Evolutionary conservation across 768 basidiomycete species (phyloP).

Genomic region (Serendipita sp.): DNA sequence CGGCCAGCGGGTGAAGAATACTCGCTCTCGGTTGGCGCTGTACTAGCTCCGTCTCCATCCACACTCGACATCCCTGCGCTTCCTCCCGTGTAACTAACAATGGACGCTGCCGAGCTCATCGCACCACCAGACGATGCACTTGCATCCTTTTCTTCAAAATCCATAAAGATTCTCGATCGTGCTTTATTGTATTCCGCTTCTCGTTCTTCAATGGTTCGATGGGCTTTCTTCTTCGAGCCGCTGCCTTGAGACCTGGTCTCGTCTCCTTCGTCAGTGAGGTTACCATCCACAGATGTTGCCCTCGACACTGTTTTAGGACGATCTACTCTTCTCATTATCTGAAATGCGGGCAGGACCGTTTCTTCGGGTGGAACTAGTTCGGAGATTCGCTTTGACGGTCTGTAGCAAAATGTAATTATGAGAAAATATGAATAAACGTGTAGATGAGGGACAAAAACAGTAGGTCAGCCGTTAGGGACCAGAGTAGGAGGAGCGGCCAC

Average conservation of each 20-base stretch:
- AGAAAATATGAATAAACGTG: not conserved
- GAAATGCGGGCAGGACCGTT: constrained; percentile 56
- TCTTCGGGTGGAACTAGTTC: constrained; percentile 68
- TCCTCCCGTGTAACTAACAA: constrained; percentile 44
- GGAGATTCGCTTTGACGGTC: constrained; percentile 50
- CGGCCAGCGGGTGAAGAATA: constrained; percentile 38
- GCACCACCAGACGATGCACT: not conserved
- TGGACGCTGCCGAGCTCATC: constrained; percentile 61
- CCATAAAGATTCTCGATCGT: constrained; percentile 73
- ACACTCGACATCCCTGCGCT: constrained; percentile 44
- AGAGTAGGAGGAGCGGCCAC: constrained; percentile 17
- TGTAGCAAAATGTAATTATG: constrained; percentile 16
- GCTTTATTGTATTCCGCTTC: constrained; percentile 84
- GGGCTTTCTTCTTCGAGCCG: constrained; percentile 37
- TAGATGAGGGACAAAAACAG: constrained; percentile 10
- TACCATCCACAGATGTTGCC: not conserved
- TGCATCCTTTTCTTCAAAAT: constrained; percentile 42
- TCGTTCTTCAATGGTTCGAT: constrained; percentile 68
- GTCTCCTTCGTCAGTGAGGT: constrained; percentile 5
- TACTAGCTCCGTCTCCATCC: constrained; percentile 38
- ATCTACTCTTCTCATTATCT: constrained; percentile 60
- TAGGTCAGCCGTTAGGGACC: not conserved
- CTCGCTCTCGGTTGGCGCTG: constrained; percentile 67
- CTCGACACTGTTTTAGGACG: not conserved
- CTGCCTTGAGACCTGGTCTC: constrained; percentile 8